Evolutionary conservation across 2,329 filamentous ascomycete species (phyloP).

Genomic region (Ophiostoma perfectum): DNA sequence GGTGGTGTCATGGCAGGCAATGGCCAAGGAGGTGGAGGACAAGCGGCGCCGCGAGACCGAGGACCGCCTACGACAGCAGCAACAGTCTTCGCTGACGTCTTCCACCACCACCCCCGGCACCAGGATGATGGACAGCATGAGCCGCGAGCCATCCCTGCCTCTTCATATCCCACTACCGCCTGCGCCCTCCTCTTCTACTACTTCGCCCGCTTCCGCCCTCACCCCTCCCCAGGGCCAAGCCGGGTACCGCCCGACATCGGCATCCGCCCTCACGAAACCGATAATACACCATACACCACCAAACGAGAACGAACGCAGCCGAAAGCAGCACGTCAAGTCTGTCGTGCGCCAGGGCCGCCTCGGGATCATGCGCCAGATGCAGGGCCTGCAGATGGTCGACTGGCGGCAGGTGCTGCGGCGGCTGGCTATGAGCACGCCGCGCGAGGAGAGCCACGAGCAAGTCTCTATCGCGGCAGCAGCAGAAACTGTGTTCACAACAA

Average conservation of each 20-base stretch:
- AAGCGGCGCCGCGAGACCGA: neutral
- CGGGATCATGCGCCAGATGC: slow-evolving; percentile 33
- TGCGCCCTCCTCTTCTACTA: neutral
- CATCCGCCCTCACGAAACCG: slow-evolving; percentile 32
- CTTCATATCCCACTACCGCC: neutral
- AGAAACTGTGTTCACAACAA: neutral
- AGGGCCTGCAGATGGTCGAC: slow-evolving; percentile 32
- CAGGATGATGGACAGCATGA: slow-evolving; percentile 28
- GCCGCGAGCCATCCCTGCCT: slow-evolving; percentile 25
- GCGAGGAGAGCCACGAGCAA: slow-evolving; percentile 6
- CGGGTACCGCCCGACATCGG: slow-evolving; percentile 7
- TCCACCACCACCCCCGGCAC: slow-evolving; percentile 21
- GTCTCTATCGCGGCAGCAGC: neutral
- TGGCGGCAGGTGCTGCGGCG: slow-evolving; percentile 40
- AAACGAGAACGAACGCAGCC: slow-evolving; percentile 28
- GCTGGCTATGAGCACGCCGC: slow-evolving; percentile 37
- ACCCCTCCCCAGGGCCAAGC: neutral
- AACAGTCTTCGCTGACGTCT: neutral
- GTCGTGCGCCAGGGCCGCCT: slow-evolving; percentile 37
- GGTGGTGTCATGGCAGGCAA: slow-evolving; percentile 12
- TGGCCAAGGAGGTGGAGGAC: slow-evolving; percentile 18
- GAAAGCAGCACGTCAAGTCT: slow-evolving; percentile 27
- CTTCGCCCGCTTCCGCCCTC: neutral
- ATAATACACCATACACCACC: slow-evolving; percentile 25
- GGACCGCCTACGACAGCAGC: slow-evolving; percentile 5